Evolutionary conservation across 306 rosid species (phyloP).

Genomic region (Phaseolus lunatus): DNA sequence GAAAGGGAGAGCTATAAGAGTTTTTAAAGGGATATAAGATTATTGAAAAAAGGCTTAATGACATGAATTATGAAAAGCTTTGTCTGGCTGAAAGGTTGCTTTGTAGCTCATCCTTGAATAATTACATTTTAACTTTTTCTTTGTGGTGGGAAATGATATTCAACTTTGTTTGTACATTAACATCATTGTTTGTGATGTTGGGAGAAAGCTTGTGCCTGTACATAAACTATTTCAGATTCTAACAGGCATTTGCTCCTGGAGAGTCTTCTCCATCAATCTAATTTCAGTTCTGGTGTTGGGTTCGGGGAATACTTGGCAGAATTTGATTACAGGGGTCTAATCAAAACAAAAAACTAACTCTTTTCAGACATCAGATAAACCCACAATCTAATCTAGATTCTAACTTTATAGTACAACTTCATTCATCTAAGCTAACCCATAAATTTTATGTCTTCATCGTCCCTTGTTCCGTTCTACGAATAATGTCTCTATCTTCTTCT

Average conservation of each 20-base stretch:
- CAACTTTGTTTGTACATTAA: slow-evolving; percentile 62
- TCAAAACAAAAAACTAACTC: slow-evolving; percentile 40
- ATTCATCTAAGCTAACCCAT: slow-evolving; percentile 18
- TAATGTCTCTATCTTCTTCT: too few relatives aligned
- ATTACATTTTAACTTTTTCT: slow-evolving; percentile 74
- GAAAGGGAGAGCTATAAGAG: slow-evolving; percentile 43
- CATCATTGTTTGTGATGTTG: slow-evolving; percentile 64
- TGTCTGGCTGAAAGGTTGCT: slow-evolving; percentile 70
- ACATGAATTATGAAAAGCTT: slow-evolving; percentile 56
- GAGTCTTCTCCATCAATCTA: too few relatives aligned
- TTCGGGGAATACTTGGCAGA: too few relatives aligned
- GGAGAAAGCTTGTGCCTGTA: slow-evolving; percentile 58
- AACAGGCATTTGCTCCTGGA: slow-evolving; percentile 20
- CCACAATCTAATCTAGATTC: slow-evolving; percentile 45
- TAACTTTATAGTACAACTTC: slow-evolving; percentile 33
- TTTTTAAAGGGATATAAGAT: slow-evolving; percentile 32
- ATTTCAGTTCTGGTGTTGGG: too few relatives aligned
- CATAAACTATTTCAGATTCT: slow-evolving; percentile 62
- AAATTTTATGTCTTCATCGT: slow-evolving; percentile 24
- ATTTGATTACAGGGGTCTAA: slow-evolving; percentile 58
- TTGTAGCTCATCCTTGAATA: slow-evolving; percentile 64
- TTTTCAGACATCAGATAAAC: slow-evolving; percentile 35
- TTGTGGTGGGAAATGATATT: slow-evolving; percentile 66
- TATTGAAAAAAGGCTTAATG: slow-evolving; percentile 41
- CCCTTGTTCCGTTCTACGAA: neutral